phyloP scores from a whole-genome alignment of 495 filamentous ascomycete species.

The Monascus purpureus region DNA sequence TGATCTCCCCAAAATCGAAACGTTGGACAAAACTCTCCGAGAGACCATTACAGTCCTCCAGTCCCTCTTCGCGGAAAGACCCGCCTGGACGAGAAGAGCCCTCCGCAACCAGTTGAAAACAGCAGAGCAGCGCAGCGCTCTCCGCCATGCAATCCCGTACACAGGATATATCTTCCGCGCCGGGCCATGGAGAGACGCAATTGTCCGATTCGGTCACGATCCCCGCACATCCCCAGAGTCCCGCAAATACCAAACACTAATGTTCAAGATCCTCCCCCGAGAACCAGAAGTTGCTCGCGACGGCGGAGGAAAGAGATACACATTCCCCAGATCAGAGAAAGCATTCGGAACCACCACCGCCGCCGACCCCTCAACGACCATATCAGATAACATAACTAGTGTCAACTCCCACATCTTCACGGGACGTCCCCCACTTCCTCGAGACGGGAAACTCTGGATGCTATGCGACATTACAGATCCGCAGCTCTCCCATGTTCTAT shows the following conservation, averaged over 20 bases:
- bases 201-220: conserved; percentile 74
- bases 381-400: too few species aligned
- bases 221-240: conserved; percentile 62
- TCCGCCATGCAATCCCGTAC: conserved; percentile 56
- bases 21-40: conserved; percentile 36
- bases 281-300: conserved; percentile 73
- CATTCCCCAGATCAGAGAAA: conserved; percentile 7
- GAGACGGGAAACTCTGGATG: conserved; percentile 82
- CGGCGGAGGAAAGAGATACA: conserved; percentile 48
- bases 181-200: conserved; percentile 80
- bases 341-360: conserved; percentile 1
- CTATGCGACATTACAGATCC: conserved; percentile 80
- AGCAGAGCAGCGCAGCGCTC: conserved; percentile 36
- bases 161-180: conserved; percentile 79
- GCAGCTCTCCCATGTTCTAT: conserved; percentile 12
- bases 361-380: background rate
- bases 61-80: conserved; percentile 51
- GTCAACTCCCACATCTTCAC: conserved; percentile 74
- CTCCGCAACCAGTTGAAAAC: conserved; percentile 47
- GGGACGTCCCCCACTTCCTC: conserved; percentile 44
- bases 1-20: conserved; percentile 30
- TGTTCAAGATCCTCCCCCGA: conserved; percentile 58
- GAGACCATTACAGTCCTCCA: conserved; percentile 43
- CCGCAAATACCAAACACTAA: conserved; percentile 73
- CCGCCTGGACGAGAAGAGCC: conserved; percentile 74